Conservation (phyloP, 495 filamentous ascomycete species). For the Viridothelium virens region DNA sequence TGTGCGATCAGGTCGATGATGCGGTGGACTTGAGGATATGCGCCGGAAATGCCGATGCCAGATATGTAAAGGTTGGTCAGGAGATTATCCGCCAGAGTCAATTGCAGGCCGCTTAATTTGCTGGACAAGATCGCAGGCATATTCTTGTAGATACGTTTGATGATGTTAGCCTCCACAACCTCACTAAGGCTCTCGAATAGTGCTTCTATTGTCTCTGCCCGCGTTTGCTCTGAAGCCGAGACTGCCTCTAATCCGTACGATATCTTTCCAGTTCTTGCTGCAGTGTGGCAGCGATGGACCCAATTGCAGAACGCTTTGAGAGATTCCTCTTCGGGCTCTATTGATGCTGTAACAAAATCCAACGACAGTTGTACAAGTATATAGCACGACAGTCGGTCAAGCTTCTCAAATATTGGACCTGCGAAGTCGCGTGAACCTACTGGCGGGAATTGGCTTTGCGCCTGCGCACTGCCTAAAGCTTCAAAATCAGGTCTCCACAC, state of each 20-base stretch:
- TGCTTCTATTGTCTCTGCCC: neutral
- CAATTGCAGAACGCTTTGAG: neutral
- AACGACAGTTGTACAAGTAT: neutral
- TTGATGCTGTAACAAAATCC: neutral
- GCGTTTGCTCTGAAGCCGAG: neutral
- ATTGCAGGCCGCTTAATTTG: constrained; percentile 13
- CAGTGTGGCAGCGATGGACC: neutral
- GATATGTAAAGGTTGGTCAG: constrained; percentile 17
- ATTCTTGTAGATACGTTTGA: constrained; percentile 12
- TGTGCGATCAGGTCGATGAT: constrained; percentile 10
- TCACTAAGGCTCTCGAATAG: neutral
- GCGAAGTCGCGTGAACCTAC: neutral
- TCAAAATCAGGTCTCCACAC: neutral
- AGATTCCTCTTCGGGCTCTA: neutral
- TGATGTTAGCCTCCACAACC: neutral
- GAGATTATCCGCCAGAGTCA: constrained; percentile 15
- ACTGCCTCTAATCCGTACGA: neutral
- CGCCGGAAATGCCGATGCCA: neutral
- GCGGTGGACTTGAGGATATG: neutral
- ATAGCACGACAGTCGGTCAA: neutral
- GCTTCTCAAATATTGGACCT: neutral
- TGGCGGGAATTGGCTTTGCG: neutral
- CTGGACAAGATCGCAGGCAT: constrained; percentile 13
- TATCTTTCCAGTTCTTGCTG: neutral
- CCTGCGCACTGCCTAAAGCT: neutral